A percentile compares a stretch with the other conserved stretches of the same genome.
These are phyloP conservation scores for Penicillium nucicola DNA, from an alignment of 495 filamentous ascomycete species.

Conservation along the genomic window DNA sequence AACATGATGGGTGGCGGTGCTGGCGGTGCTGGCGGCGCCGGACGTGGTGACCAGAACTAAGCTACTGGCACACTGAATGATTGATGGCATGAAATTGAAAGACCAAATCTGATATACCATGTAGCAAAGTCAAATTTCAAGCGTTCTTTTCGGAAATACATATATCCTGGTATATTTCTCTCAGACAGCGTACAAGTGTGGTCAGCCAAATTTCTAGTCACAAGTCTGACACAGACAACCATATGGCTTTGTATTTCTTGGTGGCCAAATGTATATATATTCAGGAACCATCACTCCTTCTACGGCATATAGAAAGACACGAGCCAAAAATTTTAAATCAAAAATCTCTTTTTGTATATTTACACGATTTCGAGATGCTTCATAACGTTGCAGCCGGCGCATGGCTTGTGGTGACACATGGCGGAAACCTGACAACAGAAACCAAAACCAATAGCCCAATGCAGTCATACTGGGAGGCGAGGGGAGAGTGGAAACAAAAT, in stretches of 20 bases:
- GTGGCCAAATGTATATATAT: no score
- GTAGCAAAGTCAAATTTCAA: conserved; percentile 16
- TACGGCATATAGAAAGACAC: not conserved
- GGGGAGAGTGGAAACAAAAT: conserved; percentile 36
- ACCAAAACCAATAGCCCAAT: not conserved
- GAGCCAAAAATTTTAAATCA: not conserved
- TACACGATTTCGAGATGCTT: conserved; percentile 1
- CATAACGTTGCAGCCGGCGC: no score
- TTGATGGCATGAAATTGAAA: conserved; percentile 17
- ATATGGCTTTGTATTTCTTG: no score
- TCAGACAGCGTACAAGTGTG: not conserved
- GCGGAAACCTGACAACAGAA: not conserved
- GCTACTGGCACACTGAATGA: conserved; percentile 4
- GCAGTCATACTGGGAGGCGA: conserved; percentile 19
- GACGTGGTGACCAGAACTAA: conserved; percentile 13
- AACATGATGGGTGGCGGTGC: conserved; percentile 72
- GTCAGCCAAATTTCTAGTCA: no score
- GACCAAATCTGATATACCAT: conserved; percentile 20
- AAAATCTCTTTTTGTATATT: conserved; percentile 3
- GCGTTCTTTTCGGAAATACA: conserved; percentile 15
- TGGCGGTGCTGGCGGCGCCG: conserved; percentile 41
- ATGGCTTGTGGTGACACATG: not conserved
- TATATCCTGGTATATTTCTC: not conserved
- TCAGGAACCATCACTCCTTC: not conserved
- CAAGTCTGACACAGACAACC: no score